Percentiles rank a stretch among this genome's conserved stretches.
Conservation (phyloP, 805 yeast genomes). For the Saccharomycopsis sp. region DNA sequence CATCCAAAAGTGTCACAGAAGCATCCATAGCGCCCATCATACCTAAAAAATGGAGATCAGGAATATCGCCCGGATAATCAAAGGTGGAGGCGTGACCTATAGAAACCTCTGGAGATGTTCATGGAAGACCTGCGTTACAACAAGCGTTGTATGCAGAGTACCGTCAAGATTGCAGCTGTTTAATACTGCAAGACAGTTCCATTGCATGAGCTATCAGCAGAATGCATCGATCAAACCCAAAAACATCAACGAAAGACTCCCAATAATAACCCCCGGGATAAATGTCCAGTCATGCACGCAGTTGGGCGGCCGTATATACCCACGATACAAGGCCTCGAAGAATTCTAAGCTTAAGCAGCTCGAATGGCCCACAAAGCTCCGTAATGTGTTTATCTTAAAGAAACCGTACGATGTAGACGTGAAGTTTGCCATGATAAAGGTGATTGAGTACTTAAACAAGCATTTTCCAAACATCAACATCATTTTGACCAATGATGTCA, state of each 20-base stretch:
- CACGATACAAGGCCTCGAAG: constrained; percentile 11
- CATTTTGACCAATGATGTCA: constrained; percentile 68
- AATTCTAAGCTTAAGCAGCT: constrained; percentile 57
- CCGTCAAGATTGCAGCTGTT: background rate
- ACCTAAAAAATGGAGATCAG: background rate
- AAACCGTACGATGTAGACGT: constrained; percentile 75
- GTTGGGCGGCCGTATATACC: constrained; percentile 13
- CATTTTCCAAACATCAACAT: constrained; percentile 69
- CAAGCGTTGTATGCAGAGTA: background rate
- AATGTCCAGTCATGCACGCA: constrained; percentile 10
- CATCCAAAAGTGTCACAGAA: background rate
- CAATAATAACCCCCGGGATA: constrained; percentile 6
- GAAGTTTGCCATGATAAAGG: constrained; percentile 55
- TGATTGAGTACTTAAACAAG: constrained; percentile 53
- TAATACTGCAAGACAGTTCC: background rate
- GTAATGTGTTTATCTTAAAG: constrained; percentile 73
- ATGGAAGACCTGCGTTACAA: background rate
- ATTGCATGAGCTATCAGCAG: background rate
- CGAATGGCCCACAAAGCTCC: constrained; percentile 64
- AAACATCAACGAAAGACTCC: background rate
- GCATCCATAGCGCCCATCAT: background rate
- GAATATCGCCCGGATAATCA: background rate
- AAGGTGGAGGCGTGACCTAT: background rate
- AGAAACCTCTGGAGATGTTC: background rate
- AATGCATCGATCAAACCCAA: background rate